Evolutionary conservation across 2,329 filamentous ascomycete genomes (phyloP), one percentile per base, ranked within the genome.

Genomic region (Diplodia corticola): DNA sequence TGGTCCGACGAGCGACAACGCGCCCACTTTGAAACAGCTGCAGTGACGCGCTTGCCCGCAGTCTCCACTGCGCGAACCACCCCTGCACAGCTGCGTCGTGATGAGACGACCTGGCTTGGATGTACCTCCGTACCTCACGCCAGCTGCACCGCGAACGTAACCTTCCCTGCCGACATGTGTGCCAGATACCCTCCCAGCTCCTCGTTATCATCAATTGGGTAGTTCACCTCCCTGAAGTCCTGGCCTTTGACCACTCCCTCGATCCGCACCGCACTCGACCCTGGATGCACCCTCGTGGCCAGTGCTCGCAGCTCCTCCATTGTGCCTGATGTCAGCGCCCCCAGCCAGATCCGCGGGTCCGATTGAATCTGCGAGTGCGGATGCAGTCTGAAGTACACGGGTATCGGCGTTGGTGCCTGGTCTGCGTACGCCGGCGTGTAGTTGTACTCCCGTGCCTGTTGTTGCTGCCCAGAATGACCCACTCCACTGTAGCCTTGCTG

Each of bases 181-280:
- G 84, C 82, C 70, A 95, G 76, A 77, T 93, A 94, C 0, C 88
- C 89, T 67, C 84, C 84, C 68, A 95, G 75, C 78, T 94, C 90
- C 68, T 87, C 85, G 71, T 93, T 89, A 48, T 88, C 84, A 17
- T 44, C 40, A 44, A 44, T 44, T 4, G 40, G 40, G 10, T 44
- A 44, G 9, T 81, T 81, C 51, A 90, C 80, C 72, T 91, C 89
- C 59, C 82, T 82, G 55, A 63, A 61, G 5, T 85, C 87, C 10
- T 26, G 53, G 5, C 69, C 71, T 71, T 85, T 86, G 60, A 91
- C 81, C 28, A 91, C 77, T 2, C 90, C 91, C 71, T 92, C 87
- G 17, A 93, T 82, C 30, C 64, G 95, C 70, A 84, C 78, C 60
- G 89, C 86, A 15, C 84, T 73, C 0, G 84, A 83, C 6, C 86